Base-by-base conservation (phyloP, 2,329 filamentous ascomycete species). In the Parascedosporium putredinis region DNA sequence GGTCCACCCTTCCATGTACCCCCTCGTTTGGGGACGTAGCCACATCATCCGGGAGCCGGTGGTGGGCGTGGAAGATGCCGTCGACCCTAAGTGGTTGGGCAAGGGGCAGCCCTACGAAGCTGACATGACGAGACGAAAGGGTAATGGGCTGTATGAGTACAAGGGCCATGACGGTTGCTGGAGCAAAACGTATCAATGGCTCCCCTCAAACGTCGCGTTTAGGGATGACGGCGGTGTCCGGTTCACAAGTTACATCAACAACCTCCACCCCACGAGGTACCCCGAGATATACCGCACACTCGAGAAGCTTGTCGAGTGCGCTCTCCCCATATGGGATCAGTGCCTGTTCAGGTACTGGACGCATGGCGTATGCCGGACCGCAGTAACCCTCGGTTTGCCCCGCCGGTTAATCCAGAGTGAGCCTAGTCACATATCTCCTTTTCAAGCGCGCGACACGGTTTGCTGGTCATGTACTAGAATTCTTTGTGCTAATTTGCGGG, bases 1-100 rank as follows among this genome's bases (percentile, higher is more conserved):
- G 1, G 66, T 83, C 5, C 70, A 82, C 54, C 75, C 77, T 2
- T 78, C 74, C 0, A 65, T 84, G 5, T 85, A 73, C 54, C 79
- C 81, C 0, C 60, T 85, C 0, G 59, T 78, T 1, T 80, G 77
- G 54, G 76, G 75, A 0, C 61, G 62, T n/a, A 70, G 69, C 2
- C 65, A 66, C 3, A 56, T 67, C 20, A 29, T 65, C 1, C 40
- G 55, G 1, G 51, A 64, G 40, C 55, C 52, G 31, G 51, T 55
- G 1, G 59, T 67, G 40, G 65, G 68, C 4, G 55, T 78, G 1
- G 49, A 58, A 3, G 56, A 65, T 29, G 44, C 44, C 25, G 8
- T 65, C 50, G 49, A 58, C n/a, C n/a, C n/a, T 4, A 54, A 51
- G 29, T 58, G 53, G 53, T 48, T 57, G 2, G 63, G 63, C 14